phyloP scores from a whole-genome alignment of 352 stramenopile species.

The Phytophthora crassamura region DNA sequence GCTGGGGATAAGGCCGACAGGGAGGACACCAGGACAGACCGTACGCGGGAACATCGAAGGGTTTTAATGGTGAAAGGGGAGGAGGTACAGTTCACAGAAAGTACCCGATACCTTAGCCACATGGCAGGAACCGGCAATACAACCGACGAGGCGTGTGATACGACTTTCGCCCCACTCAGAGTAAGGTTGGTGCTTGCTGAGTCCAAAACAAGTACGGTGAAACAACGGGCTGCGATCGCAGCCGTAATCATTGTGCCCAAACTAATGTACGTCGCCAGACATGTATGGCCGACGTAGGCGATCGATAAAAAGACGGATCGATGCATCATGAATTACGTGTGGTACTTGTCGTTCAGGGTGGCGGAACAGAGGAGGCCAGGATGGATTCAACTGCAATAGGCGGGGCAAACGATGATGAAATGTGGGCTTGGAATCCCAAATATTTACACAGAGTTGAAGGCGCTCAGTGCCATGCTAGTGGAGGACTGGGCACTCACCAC shows the following conservation, averaged over 20 bases:
- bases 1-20: neutral
- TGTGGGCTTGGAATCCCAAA: neutral
- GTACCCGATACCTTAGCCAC: neutral
- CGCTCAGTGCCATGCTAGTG: neutral
- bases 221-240: constrained; percentile 4
- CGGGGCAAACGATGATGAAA: neutral
- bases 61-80: no score
- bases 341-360: neutral
- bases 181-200: neutral
- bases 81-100: neutral
- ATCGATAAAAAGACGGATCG: neutral
- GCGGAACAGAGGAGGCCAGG: neutral
- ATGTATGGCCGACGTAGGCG: constrained; percentile 4
- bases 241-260: constrained; percentile 9
- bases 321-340: neutral
- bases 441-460: neutral
- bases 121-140: neutral
- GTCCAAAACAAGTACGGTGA: neutral
- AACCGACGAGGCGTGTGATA: neutral
- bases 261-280: constrained; percentile 1
- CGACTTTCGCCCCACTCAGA: neutral
- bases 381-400: neutral
- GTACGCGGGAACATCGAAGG: neutral
- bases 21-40: neutral
- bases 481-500: neutral